Percentiles rank a stretch among this genome's conserved stretches.
Conservation (phyloP, 768 basidiomycete species). For the Astraeus odoratus region DNA sequence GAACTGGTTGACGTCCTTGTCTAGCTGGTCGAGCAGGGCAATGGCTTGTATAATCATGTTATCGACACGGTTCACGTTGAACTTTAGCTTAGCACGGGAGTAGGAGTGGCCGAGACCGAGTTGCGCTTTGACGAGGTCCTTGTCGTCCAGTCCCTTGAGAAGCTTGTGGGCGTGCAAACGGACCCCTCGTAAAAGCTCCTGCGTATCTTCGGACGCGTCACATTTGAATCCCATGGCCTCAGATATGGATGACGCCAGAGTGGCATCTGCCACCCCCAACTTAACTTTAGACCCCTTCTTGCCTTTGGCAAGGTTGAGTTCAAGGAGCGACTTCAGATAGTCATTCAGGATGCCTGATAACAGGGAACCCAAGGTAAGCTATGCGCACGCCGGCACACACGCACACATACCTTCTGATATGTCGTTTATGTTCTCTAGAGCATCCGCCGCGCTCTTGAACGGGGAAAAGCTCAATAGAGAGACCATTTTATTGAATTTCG, state of each 20-base stretch:
- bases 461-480: conserved; percentile 85
- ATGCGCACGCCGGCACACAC: background rate
- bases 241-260: conserved; percentile 73
- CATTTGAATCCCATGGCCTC: conserved; percentile 64
- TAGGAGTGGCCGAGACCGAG: conserved; percentile 97
- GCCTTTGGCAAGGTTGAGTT: conserved; percentile 78
- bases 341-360: conserved; percentile 75
- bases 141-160: conserved; percentile 79
- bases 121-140: conserved; percentile 88
- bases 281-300: conserved; percentile 63
- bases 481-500: conserved; percentile 91
- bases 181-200: conserved; percentile 87
- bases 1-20: conserved; percentile 99
- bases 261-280: conserved; percentile 73
- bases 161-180: conserved; percentile 88
- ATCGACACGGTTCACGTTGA: conserved; percentile 92
- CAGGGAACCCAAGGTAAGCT: background rate
- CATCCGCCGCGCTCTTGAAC: conserved; percentile 89
- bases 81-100: conserved; percentile 96
- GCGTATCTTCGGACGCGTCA: conserved; percentile 72
- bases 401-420: conserved; percentile 77
- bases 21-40: conserved; percentile 94
- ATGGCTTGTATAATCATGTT: conserved; percentile 99
- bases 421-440: conserved; percentile 93
- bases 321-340: conserved; percentile 73